Evolutionary conservation across 108 stramenopile species (phyloP).

Genomic region (Nitzschia palea): DNA sequence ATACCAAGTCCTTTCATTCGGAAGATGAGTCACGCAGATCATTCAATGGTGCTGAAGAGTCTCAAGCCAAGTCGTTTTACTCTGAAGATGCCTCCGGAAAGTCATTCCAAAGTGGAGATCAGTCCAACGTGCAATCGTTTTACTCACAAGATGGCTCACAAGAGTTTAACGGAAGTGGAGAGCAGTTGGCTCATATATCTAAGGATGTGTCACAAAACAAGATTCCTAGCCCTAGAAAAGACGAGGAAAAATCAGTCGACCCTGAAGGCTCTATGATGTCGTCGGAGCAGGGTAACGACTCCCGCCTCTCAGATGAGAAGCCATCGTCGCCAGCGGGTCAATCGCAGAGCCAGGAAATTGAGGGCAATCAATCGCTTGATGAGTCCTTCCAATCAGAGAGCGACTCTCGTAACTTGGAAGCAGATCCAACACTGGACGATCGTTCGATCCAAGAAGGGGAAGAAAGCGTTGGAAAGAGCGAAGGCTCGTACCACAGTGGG

Average conservation of each 20-base stretch:
- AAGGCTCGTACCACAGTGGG: background rate
- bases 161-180: background rate
- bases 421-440: no score
- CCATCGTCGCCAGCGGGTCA: no score
- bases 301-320: no score
- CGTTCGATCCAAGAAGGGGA: background rate
- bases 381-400: no score
- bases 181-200: background rate
- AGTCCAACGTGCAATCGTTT: background rate
- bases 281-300: no score
- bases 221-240: no score
- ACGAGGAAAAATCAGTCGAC: no score
- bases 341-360: no score
- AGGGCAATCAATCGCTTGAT: no score
- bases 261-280: no score
- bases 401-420: no score
- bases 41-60: background rate
- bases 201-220: background rate
- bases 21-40: background rate
- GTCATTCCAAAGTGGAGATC: background rate
- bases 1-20: background rate
- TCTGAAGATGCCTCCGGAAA: background rate
- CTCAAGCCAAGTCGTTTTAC: background rate
- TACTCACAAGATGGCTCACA: background rate
- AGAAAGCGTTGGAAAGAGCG: background rate